Evolutionary conservation across 169 alveolate genomes (phyloP), one percentile per base, ranked within the genome.

Genomic region (Plasmodium billcollinsi): DNA sequence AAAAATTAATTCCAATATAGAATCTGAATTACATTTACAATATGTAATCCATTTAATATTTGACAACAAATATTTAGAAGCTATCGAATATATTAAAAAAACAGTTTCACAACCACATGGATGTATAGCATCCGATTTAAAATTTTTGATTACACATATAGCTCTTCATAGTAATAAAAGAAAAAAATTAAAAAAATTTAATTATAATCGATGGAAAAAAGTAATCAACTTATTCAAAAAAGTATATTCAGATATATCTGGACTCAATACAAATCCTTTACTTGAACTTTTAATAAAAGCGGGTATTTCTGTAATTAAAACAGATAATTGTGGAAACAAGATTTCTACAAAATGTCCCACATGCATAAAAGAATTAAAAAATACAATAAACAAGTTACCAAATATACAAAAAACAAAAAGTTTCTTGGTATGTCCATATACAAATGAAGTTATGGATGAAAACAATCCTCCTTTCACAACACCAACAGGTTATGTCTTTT

Each of bases 381-480:
- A 74, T 50, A 91, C 93, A 54, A 94, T 94, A n/a, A 71, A 73
- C n/a, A 21, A 83, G 54, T 88, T 96, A 1, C 98, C 98, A 8
- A 61, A 92, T n/a, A 85, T 96, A 39, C 97, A 89, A 88, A 92
- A 93, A 56, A 94, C 95, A 20, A 93, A 93, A 70, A 94, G 97
- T 15, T 88, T 93, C 15, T 89, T 96, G 71, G 80, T 96, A 11
- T 96, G 98, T 43, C 97, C 97, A 7, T 90, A 95, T 20, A 95
- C 97, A 1, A 97, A 96, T 43, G 93, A 95, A 61, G 91, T 95
- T 0, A 96, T 96, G 97, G 96, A 88, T 78, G 95, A 92, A 71
- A 89, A 94, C 24, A 95, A 96, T 62, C 97, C 97, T n/a, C 97
- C 98, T n/a, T 92, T 92, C 52, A 95, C 97, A 11, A 90, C 95